Evolutionary conservation across 1,284 basidiomycete genomes (phyloP), one percentile per base, ranked within the genome.

Genomic region (Schizophyllum commune): DNA sequence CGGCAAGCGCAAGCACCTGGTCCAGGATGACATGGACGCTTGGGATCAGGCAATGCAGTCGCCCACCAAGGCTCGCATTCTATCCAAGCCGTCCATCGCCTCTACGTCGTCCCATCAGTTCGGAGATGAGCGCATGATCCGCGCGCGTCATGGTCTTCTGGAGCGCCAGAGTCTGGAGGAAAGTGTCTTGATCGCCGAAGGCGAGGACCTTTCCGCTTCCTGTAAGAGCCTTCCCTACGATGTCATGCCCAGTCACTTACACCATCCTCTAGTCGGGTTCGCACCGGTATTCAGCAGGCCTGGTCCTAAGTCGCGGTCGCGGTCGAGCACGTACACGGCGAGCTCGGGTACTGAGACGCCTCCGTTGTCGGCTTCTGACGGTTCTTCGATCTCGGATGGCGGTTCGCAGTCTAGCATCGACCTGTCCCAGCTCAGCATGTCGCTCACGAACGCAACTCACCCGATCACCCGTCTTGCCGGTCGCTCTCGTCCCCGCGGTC

Each of bases 321-420:
- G 87, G 32, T 88, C 85, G 0, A 88, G 84, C 63, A 89, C 87
- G 0, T 81, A 78, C 65, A 86, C 86, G 0, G 76, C 75, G 9
- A 83, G 80, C 68, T 88, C 87, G 21, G 87, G 85, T 32, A 77
- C 72, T 9, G 86, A 88, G 17, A 91, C 89, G 0, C 89, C 89
- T 5, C 85, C 89, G 0, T 75, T 91, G 5, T 86, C 85, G 0
- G 70, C 76, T 5, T 86, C 82, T 0, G 88, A 88, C 62, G 81
- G 81, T 6, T 86, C 87, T 2, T 89, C 88, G 0, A 72, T 83
- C 55, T 88, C 85, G 0, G 86, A 84, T 11, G 85, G 84, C 22
- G 91, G 88, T 0, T 13, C 34, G 34, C 82, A 88, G 68, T 89
- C 84, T 0, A 90, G 88, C 71, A 86, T 91, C 62, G 89, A 92